Conservation (phyloP, 129 eudicot genomes). For the Arctium minus region DNA sequence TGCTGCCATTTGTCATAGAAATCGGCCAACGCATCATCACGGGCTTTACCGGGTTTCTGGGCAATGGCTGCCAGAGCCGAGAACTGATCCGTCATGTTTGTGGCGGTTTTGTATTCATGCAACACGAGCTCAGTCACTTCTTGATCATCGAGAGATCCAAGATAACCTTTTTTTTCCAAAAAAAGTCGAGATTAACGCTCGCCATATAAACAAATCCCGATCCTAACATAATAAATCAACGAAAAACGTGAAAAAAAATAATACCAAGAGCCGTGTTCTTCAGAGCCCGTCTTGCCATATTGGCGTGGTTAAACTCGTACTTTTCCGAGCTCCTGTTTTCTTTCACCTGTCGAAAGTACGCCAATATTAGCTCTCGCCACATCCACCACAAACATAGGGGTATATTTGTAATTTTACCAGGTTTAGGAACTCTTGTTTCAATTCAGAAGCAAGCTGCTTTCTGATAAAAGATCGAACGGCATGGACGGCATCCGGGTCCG, state of each 20-base stretch:
- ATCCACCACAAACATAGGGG: neutral
- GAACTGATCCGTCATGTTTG: constrained; percentile 95
- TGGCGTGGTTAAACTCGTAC: constrained; percentile 60
- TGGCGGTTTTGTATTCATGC: constrained; percentile 75
- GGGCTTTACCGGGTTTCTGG: constrained; percentile 70
- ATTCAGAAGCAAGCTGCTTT: constrained; percentile 77
- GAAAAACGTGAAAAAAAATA: neutral
- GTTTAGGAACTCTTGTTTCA: constrained; percentile 56
- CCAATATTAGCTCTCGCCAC: neutral
- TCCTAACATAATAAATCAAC: neutral
- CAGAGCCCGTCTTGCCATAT: constrained; percentile 91
- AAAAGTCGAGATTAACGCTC: neutral
- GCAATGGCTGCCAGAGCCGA: constrained; percentile 82
- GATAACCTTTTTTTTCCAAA: constrained; percentile 59
- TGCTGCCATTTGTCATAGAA: constrained; percentile 91
- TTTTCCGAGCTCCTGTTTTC: constrained; percentile 59
- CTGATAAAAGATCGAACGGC: constrained; percentile 80
- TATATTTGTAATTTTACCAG: constrained; percentile 35
- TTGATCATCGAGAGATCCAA: constrained; percentile 66
- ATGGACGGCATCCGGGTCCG: constrained; percentile 99
- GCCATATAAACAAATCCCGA: neutral
- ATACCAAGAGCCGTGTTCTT: constrained; percentile 82
- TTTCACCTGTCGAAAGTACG: constrained; percentile 50
- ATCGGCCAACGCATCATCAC: constrained; percentile 83
- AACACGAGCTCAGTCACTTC: constrained; percentile 69